These are phyloP conservation scores for Sarcodon aspratus DNA, from an alignment of 768 basidiomycete species.

Conservation along the genomic window DNA sequence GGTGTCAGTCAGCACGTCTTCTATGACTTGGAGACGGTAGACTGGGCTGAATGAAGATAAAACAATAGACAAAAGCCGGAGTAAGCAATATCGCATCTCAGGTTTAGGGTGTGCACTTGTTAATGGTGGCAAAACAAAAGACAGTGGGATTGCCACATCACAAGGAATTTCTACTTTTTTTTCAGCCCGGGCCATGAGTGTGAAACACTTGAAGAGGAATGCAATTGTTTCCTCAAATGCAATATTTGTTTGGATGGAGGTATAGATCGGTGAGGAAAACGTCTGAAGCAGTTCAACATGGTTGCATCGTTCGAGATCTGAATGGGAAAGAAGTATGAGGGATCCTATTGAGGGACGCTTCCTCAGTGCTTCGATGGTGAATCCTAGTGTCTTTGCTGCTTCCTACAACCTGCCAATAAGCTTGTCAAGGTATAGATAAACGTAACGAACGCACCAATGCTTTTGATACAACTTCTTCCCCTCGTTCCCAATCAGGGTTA, in stretches of 20 bases:
- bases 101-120: conserved; percentile 56
- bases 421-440: background rate
- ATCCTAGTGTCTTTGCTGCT: conserved; percentile 11
- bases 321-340: conserved; percentile 18
- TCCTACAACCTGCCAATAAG: background rate
- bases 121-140: conserved; percentile 37
- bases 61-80: conserved; percentile 46
- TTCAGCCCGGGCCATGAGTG: conserved; percentile 6
- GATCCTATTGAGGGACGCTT: conserved; percentile 6
- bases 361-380: conserved; percentile 6
- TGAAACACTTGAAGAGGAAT: conserved; percentile 30
- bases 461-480: conserved; percentile 6
- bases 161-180: conserved; percentile 19
- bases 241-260: conserved; percentile 37
- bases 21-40: conserved; percentile 42
- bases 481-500: conserved; percentile 7
- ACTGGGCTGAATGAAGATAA: conserved; percentile 35
- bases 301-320: conserved; percentile 4
- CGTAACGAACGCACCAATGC: conserved; percentile 5
- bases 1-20: conserved; percentile 32
- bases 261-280: conserved; percentile 10
- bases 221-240: conserved; percentile 52
- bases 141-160: conserved; percentile 37
- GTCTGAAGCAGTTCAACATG: conserved; percentile 2
- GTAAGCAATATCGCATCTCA: conserved; percentile 42